Percentiles rank a stretch among this genome's conserved stretches.
Conservation (phyloP, 2,329 filamentous ascomycete species). For the Penicillium sp. region DNA sequence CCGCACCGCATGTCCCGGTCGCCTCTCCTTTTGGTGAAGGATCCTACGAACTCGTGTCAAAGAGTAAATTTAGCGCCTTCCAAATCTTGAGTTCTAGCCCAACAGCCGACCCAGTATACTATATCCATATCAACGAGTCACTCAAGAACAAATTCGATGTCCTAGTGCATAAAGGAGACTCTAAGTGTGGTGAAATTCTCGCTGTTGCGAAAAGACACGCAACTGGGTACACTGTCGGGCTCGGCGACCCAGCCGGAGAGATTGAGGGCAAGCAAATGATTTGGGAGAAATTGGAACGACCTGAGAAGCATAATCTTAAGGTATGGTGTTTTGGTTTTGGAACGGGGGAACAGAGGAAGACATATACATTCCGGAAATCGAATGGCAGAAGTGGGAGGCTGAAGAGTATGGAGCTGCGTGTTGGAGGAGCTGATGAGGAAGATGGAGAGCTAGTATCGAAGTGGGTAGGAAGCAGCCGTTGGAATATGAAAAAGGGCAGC, state of each 20-base stretch:
- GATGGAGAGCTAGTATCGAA: neutral
- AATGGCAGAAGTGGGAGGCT: neutral
- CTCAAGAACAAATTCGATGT: slow-evolving; percentile 7
- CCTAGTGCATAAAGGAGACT: slow-evolving; percentile 3
- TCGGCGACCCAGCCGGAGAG: slow-evolving; percentile 3
- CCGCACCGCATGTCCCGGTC: neutral
- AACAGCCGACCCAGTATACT: neutral
- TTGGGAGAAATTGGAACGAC: slow-evolving; percentile 7
- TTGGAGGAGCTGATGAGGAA: slow-evolving; percentile 1
- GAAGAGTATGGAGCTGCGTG: slow-evolving; percentile 4
- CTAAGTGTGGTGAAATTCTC: neutral
- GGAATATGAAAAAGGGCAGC: slow-evolving; percentile 3
- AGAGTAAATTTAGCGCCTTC: neutral
- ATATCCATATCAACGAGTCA: slow-evolving; percentile 2
- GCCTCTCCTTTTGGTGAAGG: neutral
- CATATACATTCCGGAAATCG: slow-evolving; percentile 5
- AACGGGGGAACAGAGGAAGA: neutral
- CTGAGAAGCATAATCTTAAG: slow-evolving; percentile 3
- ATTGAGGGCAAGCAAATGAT: slow-evolving; percentile 2
- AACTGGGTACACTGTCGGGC: slow-evolving; percentile 1
- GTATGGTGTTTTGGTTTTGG: slow-evolving; percentile 4
- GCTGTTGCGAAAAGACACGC: slow-evolving; percentile 1
- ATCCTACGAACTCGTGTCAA: slow-evolving; percentile 4
- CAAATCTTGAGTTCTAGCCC: neutral
- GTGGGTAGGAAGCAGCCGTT: slow-evolving; percentile 5